These are phyloP conservation scores for Coffea humblotiana DNA, from an alignment of 305 asterid species.

Conservation along the genomic window DNA sequence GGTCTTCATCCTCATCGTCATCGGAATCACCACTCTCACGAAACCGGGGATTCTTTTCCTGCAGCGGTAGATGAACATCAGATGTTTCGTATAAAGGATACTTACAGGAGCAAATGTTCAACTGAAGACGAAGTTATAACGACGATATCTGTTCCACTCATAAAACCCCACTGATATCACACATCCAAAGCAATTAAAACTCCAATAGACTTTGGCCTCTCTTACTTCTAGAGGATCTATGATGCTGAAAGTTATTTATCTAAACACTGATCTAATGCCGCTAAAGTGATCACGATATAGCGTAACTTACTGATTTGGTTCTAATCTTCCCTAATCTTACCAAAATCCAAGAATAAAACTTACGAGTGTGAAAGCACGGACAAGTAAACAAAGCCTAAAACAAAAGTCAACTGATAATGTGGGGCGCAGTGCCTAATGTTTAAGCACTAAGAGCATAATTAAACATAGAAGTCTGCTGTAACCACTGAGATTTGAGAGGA, in stretches of 20 bases:
- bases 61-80: slow-evolving; percentile 18
- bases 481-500: neutral
- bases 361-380: too few relatives aligned
- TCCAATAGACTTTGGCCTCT: neutral
- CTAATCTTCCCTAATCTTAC: neutral
- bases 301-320: neutral
- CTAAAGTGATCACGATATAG: neutral
- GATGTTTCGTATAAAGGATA: neutral
- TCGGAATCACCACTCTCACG: slow-evolving; percentile 93
- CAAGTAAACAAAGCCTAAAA: neutral
- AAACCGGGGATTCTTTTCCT: slow-evolving; percentile 94
- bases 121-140: neutral
- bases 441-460: neutral
- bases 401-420: neutral
- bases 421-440: too few relatives aligned
- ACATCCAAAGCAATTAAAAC: neutral
- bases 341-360: neutral
- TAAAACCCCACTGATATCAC: neutral
- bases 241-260: neutral
- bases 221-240: neutral
- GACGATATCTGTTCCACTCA: neutral
- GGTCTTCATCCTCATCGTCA: slow-evolving; percentile 78
- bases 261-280: neutral
- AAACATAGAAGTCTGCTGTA: neutral
- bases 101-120: neutral